Evolutionary conservation across 805 yeast species (phyloP), one percentile per base, ranked within the genome.

Genomic region (Lachancea mirantina): DNA sequence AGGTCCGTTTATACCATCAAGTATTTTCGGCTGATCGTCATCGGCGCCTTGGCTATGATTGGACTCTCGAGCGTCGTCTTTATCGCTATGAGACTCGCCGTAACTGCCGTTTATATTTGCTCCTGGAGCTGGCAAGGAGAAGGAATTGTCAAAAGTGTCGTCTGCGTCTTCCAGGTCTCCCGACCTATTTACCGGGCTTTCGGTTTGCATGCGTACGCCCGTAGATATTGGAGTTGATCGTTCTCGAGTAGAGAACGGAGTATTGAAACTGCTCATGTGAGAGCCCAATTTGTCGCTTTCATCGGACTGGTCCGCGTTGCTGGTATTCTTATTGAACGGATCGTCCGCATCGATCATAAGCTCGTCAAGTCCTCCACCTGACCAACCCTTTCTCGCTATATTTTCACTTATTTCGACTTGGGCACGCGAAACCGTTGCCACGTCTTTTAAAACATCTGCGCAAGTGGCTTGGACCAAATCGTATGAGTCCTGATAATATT

Each of bases 311-410:
- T 31, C 24, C n/a, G 26, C 25, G 21, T 35, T 23, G 19, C 23
- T 22, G 22, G 32, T 21, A 5, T 30, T 35, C 11, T 20, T 34
- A 30, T 25, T 34, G 23, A 34, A 76, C 1, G 82, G 81, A 51
- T 81, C 92, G 1, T 81, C 79, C 23, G 83, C 75, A 20, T 69
- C 63, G 2, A 74, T 63, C 15, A 82, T 61, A 33, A 82, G 59
- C 16, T 71, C 77, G 49, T 84, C 95, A 20, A 85, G 59, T 0
- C 95, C 95, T 17, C 89, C 92, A 9, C 94, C 95, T 4, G 80
- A 70, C 84, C 87, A 78, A 4, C 94, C 92, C 50, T 85, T 85
- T 36, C 75, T 67, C 0, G 94, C 94, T 14, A 85, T 74, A 17
- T 81, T 78, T 47, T 83, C 94, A 45, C 74, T 76, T 13, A 84